Evolutionary conservation across 257 asterid genomes (phyloP).

Genomic region (Nicotiana paniculata): DNA sequence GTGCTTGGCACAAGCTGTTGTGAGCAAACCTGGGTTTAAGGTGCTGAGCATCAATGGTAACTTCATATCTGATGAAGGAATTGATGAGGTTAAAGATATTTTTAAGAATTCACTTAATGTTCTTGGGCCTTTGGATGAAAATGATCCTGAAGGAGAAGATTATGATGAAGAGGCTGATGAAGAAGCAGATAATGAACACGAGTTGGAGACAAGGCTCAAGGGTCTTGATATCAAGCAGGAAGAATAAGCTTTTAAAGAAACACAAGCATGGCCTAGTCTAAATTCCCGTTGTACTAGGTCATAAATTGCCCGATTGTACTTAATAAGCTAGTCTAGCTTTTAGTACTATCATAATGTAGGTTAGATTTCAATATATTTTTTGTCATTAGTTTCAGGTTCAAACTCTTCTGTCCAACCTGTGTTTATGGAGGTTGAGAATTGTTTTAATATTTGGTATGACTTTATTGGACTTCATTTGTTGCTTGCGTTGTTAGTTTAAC

Average conservation of each 20-base stretch:
- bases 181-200: conserved; percentile 37
- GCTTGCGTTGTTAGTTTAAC: background rate
- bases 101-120: conserved; percentile 54
- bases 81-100: conserved; percentile 72
- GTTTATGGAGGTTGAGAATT: background rate
- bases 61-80: conserved; percentile 89
- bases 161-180: conserved; percentile 63
- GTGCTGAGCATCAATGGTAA: conserved; percentile 72
- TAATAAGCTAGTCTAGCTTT: background rate
- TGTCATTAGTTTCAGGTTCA: background rate
- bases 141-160: conserved; percentile 94
- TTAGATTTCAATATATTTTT: conserved; percentile 5
- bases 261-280: conserved; percentile 3
- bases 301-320: background rate
- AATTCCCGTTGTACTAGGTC: background rate
- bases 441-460: background rate
- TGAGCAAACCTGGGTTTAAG: conserved; percentile 53
- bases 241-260: conserved; percentile 21
- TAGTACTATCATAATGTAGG: background rate
- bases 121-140: conserved; percentile 86
- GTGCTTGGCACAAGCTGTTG: conserved; percentile 74
- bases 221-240: conserved; percentile 73
- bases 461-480: background rate
- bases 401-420: background rate
- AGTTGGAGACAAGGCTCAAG: conserved; percentile 71